Base-by-base conservation (phyloP, 2,329 filamentous ascomycete species). In the Epichloe bromicola region DNA sequence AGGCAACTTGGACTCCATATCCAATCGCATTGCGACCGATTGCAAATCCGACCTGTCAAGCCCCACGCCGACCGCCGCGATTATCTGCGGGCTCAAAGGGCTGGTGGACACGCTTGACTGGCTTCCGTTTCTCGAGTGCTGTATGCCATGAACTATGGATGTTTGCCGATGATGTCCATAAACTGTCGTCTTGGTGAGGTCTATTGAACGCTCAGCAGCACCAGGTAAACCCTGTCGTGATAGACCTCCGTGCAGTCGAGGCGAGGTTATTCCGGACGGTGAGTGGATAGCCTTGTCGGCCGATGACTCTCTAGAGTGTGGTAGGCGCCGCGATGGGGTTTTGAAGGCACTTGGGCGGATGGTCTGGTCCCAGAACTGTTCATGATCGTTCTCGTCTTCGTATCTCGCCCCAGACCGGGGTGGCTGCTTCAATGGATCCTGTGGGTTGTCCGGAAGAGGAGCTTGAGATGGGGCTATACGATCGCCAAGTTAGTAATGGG, bases 101-200 rank as follows among this genome's bases (percentile, higher is more conserved):
- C 86, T 95, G 30, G 85, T 84, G 37, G 85, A 80, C 51, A 86
- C 81, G 64, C 87, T 89, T 57, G 83, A 81, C 62, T 85, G 81
- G 70, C 90, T 96, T 60, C 89, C 86, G 76, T 94, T 95, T 69
- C 91, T 76, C 60, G 80, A 80, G 79, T 98, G 93, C 66, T 95
- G 90, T 58, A 95, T 83, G 61, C 93, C 91, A 80, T 97, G 88
- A 52, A 97, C 90, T 60, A 97, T 96, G 46, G 91, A 97, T 1
- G 91, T 95, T 71, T 98, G 89, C 51, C 93, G 84, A 69, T 97
- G 89, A 67, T 98, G 90, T 53, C 87, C 88, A 74, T 97, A 82
- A 23, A 72, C 62, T 36, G 70, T 70, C 42, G 68, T 67, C 62
- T 81, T 82, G 51, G 78, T 81, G 46, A 73, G 57, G 42, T 82